Conservation (phyloP, 2,329 filamentous ascomycete genomes). For the Trichoderma harzianum region DNA sequence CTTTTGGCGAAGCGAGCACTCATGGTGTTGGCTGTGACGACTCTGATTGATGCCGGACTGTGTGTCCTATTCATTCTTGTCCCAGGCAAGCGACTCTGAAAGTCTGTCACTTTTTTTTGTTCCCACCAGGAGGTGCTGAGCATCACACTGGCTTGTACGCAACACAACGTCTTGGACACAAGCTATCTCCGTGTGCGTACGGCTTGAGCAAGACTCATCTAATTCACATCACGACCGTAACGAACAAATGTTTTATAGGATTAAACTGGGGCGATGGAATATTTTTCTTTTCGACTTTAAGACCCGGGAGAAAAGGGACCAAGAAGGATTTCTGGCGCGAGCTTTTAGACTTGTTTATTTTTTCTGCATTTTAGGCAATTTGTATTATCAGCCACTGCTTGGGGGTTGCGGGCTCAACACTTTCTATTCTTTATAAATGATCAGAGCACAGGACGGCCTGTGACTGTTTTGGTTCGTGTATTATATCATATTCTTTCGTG, state of each 20-base stretch:
- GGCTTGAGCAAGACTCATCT: slow-evolving; percentile 1
- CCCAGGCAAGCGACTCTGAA: slow-evolving; percentile 75
- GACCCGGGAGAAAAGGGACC: background rate
- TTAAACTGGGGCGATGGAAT: slow-evolving; percentile 17
- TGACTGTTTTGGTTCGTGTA: slow-evolving; percentile 24
- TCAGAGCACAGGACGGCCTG: slow-evolving; percentile 19
- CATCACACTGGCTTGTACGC: slow-evolving; percentile 12
- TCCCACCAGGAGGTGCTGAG: background rate
- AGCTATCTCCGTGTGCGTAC: background rate
- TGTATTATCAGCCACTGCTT: slow-evolving; percentile 23
- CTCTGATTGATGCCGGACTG: slow-evolving; percentile 74
- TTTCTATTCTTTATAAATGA: slow-evolving; percentile 19
- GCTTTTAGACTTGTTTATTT: slow-evolving; percentile 21
- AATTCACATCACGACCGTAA: slow-evolving; percentile 30
- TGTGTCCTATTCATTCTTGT: slow-evolving; percentile 92
- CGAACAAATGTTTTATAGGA: slow-evolving; percentile 24
- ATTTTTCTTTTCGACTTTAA: background rate
- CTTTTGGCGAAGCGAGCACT: slow-evolving; percentile 79
- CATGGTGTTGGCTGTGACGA: slow-evolving; percentile 74
- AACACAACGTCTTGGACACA: background rate
- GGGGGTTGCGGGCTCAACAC: slow-evolving; percentile 24
- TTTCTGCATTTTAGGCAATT: slow-evolving; percentile 27
- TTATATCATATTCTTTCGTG: slow-evolving; percentile 28
- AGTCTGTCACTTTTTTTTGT: background rate
- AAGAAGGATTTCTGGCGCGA: slow-evolving; percentile 23